Conservation (phyloP, 805 yeast species). For the Ogataea chonburiensis region DNA sequence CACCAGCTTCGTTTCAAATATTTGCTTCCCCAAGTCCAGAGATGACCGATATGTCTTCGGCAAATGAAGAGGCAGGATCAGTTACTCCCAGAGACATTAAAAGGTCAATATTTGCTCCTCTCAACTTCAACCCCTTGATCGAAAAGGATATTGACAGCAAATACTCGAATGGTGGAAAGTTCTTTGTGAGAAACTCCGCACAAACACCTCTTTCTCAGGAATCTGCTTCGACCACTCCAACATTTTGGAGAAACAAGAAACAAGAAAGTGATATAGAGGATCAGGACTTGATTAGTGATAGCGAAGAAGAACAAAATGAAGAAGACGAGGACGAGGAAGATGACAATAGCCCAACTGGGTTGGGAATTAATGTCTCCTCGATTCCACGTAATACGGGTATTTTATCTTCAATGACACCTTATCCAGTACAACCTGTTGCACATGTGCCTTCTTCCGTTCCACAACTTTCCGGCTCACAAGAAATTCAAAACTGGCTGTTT, state of each 20-base stretch:
- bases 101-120: conserved; percentile 76
- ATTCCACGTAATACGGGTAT: conserved; percentile 10
- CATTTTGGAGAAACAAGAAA: conserved; percentile 21
- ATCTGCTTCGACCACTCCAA: conserved; percentile 24
- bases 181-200: conserved; percentile 48
- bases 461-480: conserved; percentile 22
- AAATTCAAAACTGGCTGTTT: conserved; percentile 61
- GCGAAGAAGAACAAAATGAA: conserved; percentile 27
- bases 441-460: conserved; percentile 10
- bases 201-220: conserved; percentile 9
- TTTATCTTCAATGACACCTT: conserved; percentile 34
- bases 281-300: conserved; percentile 30
- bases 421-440: conserved; percentile 33
- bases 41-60: conserved; percentile 9
- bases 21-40: conserved; percentile 36
- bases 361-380: conserved; percentile 7
- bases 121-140: conserved; percentile 77
- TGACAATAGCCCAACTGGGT: conserved; percentile 17
- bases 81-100: conserved; percentile 38
- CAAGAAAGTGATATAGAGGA: conserved; percentile 12
- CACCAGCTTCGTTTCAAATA: conserved; percentile 57
- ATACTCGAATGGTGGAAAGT: conserved; percentile 88
- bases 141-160: conserved; percentile 77
- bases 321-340: conserved; percentile 20
- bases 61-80: conserved; percentile 11